Percentiles rank a stretch among this genome's conserved stretches.
phyloP scores from a whole-genome alignment of 352 stramenopile genomes.

The Elongisporangium senticosum region DNA sequence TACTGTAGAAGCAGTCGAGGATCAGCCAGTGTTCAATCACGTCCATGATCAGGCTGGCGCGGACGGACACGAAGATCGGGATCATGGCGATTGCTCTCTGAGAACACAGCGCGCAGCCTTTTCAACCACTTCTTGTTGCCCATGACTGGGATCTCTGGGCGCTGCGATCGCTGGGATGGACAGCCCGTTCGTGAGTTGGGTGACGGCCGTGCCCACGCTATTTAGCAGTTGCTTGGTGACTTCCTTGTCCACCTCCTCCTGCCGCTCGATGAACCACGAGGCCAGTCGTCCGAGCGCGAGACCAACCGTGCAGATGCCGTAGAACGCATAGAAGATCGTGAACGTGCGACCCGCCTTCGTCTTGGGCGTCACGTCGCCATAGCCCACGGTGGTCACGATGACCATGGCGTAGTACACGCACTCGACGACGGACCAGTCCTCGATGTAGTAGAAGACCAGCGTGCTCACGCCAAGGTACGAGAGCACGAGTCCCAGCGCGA shows the following conservation, averaged over 20 bases:
- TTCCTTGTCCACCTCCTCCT: conserved; percentile 49
- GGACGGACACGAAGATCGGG: conserved; percentile 38
- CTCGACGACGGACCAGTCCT: conserved; percentile 65
- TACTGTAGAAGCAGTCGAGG: conserved; percentile 90
- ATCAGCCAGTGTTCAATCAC: conserved; percentile 59
- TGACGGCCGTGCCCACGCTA: conserved; percentile 26
- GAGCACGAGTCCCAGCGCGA: conserved; percentile 42
- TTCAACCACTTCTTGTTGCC: neutral
- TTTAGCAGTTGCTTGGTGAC: conserved; percentile 39
- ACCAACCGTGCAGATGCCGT: no score
- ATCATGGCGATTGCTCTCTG: conserved; percentile 45
- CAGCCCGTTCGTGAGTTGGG: no score
- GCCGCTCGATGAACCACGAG: conserved; percentile 40
- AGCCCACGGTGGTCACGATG: no score
- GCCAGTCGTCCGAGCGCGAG: conserved; percentile 53
- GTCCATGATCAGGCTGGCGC: no score
- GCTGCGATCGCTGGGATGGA: no score
- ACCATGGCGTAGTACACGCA: conserved; percentile 90
- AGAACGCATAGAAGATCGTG: no score
- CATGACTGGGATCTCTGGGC: no score
- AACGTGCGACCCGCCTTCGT: no score
- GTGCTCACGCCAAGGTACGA: conserved; percentile 53
- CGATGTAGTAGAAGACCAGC: conserved; percentile 48
- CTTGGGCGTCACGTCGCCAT: no score
- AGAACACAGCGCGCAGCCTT: conserved; percentile 38